Conservation (phyloP, 169 alveolate genomes). For the Plasmodium billcollinsi region DNA sequence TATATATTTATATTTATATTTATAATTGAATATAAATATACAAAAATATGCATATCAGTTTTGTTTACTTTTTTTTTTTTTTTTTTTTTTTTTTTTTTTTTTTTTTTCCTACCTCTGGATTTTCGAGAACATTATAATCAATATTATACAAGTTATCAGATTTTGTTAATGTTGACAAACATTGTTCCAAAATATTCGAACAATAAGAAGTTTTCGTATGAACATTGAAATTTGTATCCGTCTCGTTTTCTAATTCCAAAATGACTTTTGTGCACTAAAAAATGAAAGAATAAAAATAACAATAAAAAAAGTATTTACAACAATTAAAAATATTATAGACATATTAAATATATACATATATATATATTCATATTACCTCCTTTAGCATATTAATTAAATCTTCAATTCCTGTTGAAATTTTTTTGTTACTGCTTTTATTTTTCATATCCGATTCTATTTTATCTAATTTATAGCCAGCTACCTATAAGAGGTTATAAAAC, state of each 20-base stretch:
- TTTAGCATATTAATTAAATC: conserved; percentile 74
- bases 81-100: not conserved
- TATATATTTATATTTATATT: too few species aligned
- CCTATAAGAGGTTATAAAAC: conserved; percentile 5
- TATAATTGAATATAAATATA: not conserved
- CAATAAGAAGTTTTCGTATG: conserved; percentile 66
- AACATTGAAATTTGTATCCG: conserved; percentile 53
- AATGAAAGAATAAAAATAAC: conserved; percentile 9
- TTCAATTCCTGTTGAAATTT: conserved; percentile 68
- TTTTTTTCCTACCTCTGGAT: conserved; percentile 37
- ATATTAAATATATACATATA: not conserved
- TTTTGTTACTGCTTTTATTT: conserved; percentile 30
- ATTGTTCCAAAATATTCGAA: conserved; percentile 43
- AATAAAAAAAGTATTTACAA: conserved; percentile 5
- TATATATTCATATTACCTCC: conserved; percentile 35
- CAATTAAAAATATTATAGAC: not conserved
- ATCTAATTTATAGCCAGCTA: conserved; percentile 60
- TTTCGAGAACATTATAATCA: conserved; percentile 68
- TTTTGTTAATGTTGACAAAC: conserved; percentile 68
- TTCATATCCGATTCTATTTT: conserved; percentile 42
- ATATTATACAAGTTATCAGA: conserved; percentile 66
- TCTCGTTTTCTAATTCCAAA: conserved; percentile 57
- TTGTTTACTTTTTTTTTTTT: not conserved
- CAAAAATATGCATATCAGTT: not conserved
- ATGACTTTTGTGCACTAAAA: conserved; percentile 59